Percentiles rank a stretch among this genome's conserved stretches.
phyloP scores from a whole-genome alignment of 805 yeast species.

The Lachancea dasiensis region DNA sequence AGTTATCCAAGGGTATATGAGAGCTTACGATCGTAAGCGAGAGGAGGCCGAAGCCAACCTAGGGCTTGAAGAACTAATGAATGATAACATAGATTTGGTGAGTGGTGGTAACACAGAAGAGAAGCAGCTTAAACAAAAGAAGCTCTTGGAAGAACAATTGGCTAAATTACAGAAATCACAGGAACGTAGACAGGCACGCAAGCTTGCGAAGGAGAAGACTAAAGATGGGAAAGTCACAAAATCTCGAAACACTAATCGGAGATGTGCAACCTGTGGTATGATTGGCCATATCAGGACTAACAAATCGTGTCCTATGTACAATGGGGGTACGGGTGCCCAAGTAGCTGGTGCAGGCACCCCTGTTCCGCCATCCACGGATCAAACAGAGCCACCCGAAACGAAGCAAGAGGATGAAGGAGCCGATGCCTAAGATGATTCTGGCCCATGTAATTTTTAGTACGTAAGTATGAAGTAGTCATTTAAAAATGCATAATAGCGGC shows the following conservation, averaged over 20 bases:
- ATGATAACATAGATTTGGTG: slow-evolving; percentile 33
- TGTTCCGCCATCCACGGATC: neutral
- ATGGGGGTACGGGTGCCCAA: slow-evolving; percentile 30
- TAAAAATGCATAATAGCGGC: slow-evolving; percentile 26
- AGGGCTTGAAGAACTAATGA: slow-evolving; percentile 43
- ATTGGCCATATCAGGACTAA: slow-evolving; percentile 92
- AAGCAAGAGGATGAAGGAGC: neutral
- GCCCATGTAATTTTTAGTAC: too few species aligned
- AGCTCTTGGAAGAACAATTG: slow-evolving; percentile 72
- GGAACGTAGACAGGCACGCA: slow-evolving; percentile 56
- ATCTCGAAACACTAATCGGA: slow-evolving; percentile 48
- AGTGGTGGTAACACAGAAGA: slow-evolving; percentile 79
- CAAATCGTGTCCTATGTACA: slow-evolving; percentile 81
- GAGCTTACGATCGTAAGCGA: slow-evolving; percentile 53
- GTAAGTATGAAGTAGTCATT: slow-evolving; percentile 2
- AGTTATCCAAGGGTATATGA: slow-evolving; percentile 78
- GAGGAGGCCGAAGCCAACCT: slow-evolving; percentile 62
- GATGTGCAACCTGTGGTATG: slow-evolving; percentile 94
- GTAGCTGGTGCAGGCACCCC: slow-evolving; percentile 14
- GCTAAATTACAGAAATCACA: slow-evolving; percentile 76
- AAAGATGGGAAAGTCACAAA: slow-evolving; percentile 20
- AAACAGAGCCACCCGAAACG: neutral
- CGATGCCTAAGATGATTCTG: neutral
- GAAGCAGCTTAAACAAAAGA: slow-evolving; percentile 68
- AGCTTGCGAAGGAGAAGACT: slow-evolving; percentile 41